These are phyloP conservation scores for Eucalyptus virginea DNA, from an alignment of 345 rosid species.

Conservation along the genomic window DNA sequence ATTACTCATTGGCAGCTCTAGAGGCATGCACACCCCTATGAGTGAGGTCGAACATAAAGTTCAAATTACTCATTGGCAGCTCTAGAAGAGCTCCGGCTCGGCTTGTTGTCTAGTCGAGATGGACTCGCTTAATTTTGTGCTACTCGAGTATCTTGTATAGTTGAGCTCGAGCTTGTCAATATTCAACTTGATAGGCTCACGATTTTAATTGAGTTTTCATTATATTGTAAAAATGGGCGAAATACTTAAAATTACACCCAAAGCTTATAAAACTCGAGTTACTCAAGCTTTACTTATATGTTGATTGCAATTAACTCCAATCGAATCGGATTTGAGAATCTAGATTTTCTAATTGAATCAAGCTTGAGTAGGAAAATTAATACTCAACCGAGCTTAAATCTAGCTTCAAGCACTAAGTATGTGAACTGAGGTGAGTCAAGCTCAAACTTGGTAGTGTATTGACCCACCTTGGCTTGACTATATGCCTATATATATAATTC, in stretches of 20 bases:
- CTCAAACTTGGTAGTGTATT: background rate
- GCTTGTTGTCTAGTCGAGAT: background rate
- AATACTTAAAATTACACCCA: background rate
- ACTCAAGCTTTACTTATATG: background rate
- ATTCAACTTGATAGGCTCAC: background rate
- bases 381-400: background rate
- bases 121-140: background rate
- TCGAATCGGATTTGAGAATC: background rate
- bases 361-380: background rate
- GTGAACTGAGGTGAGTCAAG: background rate
- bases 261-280: background rate
- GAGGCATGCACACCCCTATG: too few relatives aligned
- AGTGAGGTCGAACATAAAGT: background rate
- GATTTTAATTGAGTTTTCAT: background rate
- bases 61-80: background rate
- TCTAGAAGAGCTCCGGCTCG: background rate
- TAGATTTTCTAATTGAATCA: background rate
- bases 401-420: background rate
- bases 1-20: too few relatives aligned
- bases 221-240: accelerated
- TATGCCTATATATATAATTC: background rate
- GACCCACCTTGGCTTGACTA: accelerated
- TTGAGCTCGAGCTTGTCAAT: background rate
- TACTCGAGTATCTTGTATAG: background rate
- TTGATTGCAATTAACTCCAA: background rate